Percentiles rank a stretch among this genome's conserved stretches.
phyloP scores from a whole-genome alignment of 2,329 filamentous ascomycete genomes.

The Penicillium sp. region DNA sequence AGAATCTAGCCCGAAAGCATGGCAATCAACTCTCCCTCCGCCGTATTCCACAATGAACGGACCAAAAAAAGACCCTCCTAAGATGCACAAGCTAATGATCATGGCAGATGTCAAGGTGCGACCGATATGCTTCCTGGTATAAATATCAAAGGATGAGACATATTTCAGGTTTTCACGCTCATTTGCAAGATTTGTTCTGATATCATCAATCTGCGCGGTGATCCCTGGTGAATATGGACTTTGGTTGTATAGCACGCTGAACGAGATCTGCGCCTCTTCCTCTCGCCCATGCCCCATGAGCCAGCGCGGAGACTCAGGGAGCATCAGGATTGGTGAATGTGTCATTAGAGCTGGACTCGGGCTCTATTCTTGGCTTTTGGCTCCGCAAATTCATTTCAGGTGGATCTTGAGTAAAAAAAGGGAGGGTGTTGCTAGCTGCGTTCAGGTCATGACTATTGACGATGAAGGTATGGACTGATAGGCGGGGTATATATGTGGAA shows the following conservation, averaged over 20 bases:
- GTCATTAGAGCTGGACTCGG: neutral
- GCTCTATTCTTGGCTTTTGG: neutral
- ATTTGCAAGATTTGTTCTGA: slow-evolving; percentile 23
- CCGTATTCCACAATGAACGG: slow-evolving; percentile 21
- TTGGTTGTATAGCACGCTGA: slow-evolving; percentile 20
- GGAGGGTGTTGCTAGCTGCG: too few species aligned
- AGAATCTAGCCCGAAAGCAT: slow-evolving; percentile 18
- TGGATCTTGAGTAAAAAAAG: neutral
- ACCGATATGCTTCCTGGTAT: slow-evolving; percentile 18
- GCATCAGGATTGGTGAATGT: slow-evolving; percentile 15
- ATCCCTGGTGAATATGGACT: slow-evolving; percentile 21
- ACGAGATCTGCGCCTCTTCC: slow-evolving; percentile 22
- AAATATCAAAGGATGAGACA: slow-evolving; percentile 25
- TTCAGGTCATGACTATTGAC: neutral
- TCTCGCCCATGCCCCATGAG: slow-evolving; percentile 20
- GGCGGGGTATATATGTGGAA: neutral
- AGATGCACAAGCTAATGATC: slow-evolving; percentile 17
- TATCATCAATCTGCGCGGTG: slow-evolving; percentile 23
- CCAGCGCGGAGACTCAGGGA: slow-evolving; percentile 30
- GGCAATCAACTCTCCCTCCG: slow-evolving; percentile 15
- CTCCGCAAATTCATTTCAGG: neutral
- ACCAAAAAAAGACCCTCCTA: slow-evolving; percentile 14
- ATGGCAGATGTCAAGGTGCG: slow-evolving; percentile 23
- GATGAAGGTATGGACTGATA: neutral
- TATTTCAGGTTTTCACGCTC: slow-evolving; percentile 15